Conservation (phyloP, 495 filamentous ascomycete genomes). For the Parathielavia hyrcaniae region DNA sequence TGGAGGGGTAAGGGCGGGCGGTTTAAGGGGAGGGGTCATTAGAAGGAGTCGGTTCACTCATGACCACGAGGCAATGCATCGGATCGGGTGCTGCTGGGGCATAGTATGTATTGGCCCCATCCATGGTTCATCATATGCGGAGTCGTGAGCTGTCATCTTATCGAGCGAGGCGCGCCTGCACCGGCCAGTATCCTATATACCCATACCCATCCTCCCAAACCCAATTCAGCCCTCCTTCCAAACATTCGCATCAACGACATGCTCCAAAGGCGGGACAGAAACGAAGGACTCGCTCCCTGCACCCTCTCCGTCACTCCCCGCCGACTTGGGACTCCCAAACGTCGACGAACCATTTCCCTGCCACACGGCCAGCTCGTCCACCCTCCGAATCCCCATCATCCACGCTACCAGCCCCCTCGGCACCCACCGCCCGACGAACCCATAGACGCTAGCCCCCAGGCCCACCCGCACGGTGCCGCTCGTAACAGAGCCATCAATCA, state of each 20-base stretch:
- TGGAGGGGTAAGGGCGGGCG: conserved; percentile 31
- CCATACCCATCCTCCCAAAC: neutral
- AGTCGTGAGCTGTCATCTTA: conserved; percentile 11
- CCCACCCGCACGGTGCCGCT: conserved; percentile 64
- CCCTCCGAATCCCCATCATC: conserved; percentile 75
- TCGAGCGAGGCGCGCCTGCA: conserved; percentile 10
- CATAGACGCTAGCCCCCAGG: conserved; percentile 72
- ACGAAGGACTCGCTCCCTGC: conserved; percentile 25
- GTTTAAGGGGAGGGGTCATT: conserved; percentile 24
- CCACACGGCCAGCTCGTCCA: conserved; percentile 44
- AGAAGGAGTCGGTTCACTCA: neutral
- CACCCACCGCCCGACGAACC: conserved; percentile 78
- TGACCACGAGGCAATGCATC: neutral
- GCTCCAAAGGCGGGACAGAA: conserved; percentile 28
- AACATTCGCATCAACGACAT: conserved; percentile 34
- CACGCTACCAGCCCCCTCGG: conserved; percentile 71
- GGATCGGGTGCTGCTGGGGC: neutral
- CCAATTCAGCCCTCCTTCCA: conserved; percentile 31
- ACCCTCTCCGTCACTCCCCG: conserved; percentile 13
- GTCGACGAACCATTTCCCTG: conserved; percentile 25
- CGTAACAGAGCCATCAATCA: conserved; percentile 50
- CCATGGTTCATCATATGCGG: neutral
- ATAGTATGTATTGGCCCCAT: neutral
- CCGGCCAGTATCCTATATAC: conserved; percentile 4
- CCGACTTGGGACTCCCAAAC: conserved; percentile 26